Evolutionary conservation across 345 rosid species (phyloP), one percentile per base, ranked within the genome.

Genomic region (Eucalyptus shirleyi): DNA sequence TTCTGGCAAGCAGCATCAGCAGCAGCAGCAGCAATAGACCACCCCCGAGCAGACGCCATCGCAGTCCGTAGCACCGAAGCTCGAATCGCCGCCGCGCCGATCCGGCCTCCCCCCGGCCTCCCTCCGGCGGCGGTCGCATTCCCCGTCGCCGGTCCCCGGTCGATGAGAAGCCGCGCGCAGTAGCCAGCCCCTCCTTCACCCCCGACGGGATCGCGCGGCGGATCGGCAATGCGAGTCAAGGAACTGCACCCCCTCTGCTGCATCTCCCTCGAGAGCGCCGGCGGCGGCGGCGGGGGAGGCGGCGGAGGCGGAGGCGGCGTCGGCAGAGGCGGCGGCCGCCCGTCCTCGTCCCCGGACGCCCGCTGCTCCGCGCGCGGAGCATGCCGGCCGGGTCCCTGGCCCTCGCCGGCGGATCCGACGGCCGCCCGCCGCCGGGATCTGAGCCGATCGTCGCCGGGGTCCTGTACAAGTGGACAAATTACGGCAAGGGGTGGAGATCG

Each of bases 401-500:
- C 83, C 62, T 47, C 87, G 14, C 86, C 28, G 90, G 90, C 51
- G 96, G 95, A 93, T 95, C 96, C 91, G 93, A 93, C 81, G 88
- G 91, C 40, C 37, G 56, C 67, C 47, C 51, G 13, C 16, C 86
- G 9, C 69, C 87, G 90, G 95, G 98, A 92, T 96, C 99, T 90
- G 96, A 95, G 90, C 69, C 94, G 26, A 92, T 96, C 26, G 98
- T 96, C 15, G 99, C 98, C 67, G 99, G 99, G 89, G 93, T 96
- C 42, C 93, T 98, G 50, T 93, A 95, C 87, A 98, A 98, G 95
- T 98, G 99, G 99, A 98, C 99, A 3, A 98, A 98, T 93, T 98
- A 95, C 92, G 97, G 99, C 18, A 98, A 96, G 89, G 99, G 99
- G 50, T 98, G 99, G 99, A 97, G 99, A 95, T 97, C 98, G 91